Evolutionary conservation across 345 rosid species (phyloP).

Genomic region (Rubroshorea leprosula): DNA sequence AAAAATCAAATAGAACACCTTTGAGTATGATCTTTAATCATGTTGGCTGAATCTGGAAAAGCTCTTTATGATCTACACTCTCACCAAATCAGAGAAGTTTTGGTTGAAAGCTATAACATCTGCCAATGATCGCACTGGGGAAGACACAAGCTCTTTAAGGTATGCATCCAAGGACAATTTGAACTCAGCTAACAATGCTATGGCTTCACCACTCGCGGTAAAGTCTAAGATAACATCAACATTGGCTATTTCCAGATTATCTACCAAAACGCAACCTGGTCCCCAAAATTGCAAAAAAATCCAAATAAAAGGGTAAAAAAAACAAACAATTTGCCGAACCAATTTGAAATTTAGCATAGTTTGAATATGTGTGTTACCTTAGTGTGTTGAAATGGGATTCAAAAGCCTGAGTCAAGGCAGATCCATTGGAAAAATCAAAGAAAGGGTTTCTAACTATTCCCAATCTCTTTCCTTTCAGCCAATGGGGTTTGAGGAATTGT

Average conservation of each 20-base stretch:
- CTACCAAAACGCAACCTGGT: constrained; percentile 47
- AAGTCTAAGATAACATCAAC: constrained; percentile 15
- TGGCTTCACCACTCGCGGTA: constrained; percentile 30
- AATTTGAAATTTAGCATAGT: background rate
- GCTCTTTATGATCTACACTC: background rate
- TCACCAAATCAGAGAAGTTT: constrained; percentile 35
- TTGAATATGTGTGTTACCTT: constrained; percentile 28
- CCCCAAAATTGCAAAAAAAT: constrained; percentile 22
- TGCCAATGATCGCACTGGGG: constrained; percentile 53
- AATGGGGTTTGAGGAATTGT: constrained; percentile 36
- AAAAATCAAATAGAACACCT: background rate
- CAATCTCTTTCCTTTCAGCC: constrained; percentile 52
- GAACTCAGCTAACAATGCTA: constrained; percentile 45
- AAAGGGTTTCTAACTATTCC: constrained; percentile 43
- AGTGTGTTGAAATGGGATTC: constrained; percentile 37
- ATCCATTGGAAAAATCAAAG: constrained; percentile 3
- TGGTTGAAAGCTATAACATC: constrained; percentile 54
- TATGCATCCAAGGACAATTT: constrained; percentile 44
- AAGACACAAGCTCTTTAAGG: constrained; percentile 32
- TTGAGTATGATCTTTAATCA: background rate
- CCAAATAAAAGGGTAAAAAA: too few species aligned
- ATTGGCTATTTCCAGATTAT: constrained; percentile 39
- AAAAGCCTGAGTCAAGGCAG: constrained; percentile 20
- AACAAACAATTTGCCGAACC: too few species aligned
- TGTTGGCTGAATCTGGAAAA: background rate